Percentiles rank a stretch among this genome's conserved stretches.
Evolutionary conservation across 2,329 filamentous ascomycete genomes (phyloP).

Genomic region (Byssochlamys sp.): DNA sequence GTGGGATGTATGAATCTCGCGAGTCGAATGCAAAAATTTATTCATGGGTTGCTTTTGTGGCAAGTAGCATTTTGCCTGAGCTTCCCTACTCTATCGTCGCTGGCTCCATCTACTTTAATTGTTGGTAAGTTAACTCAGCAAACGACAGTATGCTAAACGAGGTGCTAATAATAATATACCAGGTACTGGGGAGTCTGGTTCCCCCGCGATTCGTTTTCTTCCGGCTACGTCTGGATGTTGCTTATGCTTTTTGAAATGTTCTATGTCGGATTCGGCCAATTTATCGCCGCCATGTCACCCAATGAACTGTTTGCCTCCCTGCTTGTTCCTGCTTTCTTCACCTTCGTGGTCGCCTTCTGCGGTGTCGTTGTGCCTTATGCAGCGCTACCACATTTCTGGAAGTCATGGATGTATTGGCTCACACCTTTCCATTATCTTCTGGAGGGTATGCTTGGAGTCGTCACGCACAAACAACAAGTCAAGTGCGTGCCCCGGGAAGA

Average conservation of each 20-base stretch:
- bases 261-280: conserved; percentile 57
- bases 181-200: conserved; percentile 48
- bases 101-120: conserved; percentile 55
- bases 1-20: conserved; percentile 59
- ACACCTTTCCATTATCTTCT: conserved; percentile 60
- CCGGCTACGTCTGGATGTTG: conserved; percentile 54
- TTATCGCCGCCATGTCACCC: conserved; percentile 56
- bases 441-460: conserved; percentile 50
- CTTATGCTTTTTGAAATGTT: conserved; percentile 59
- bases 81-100: conserved; percentile 60
- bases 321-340: conserved; percentile 59
- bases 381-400: conserved; percentile 58
- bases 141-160: conserved; percentile 3
- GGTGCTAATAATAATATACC: conserved; percentile 19
- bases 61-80: conserved; percentile 57
- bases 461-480: conserved; percentile 48
- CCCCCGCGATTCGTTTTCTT: conserved; percentile 47
- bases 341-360: conserved; percentile 62
- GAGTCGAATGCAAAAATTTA: conserved; percentile 74
- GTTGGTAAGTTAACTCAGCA: conserved; percentile 42
- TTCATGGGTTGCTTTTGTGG: conserved; percentile 62
- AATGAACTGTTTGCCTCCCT: conserved; percentile 59
- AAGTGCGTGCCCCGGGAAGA: conserved; percentile 48
- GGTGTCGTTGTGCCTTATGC: conserved; percentile 62
- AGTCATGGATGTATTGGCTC: conserved; percentile 55